Base-by-base conservation (phyloP, 2,329 filamentous ascomycete species). In the Cordyceps cateniannulata region DNA sequence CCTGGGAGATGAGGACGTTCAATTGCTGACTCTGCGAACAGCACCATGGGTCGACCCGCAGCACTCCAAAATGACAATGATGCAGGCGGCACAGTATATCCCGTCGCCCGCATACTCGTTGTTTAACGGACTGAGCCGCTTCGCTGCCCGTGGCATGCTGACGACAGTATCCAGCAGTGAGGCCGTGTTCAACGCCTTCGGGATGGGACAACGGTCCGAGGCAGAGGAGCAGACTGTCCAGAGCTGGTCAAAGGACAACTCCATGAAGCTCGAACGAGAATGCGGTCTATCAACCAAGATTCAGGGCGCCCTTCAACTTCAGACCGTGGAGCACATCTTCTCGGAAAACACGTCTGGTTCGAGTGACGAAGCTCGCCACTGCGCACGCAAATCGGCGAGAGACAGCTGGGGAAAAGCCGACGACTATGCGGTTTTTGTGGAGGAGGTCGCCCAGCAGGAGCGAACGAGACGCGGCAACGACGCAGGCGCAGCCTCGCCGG, bases 31-130 rank as follows among this genome's bases (percentile, higher is more conserved):
- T 9, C 22, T 27, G 5, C 20, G 27, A 35, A 51, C 42, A 64
- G 63, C 63, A 16, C 63, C 63, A 27, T 64, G 63, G 62, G 63
- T 63, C 20, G 59, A 64, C 51, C 59, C 60, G 20, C 35, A 59
- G 16, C 62, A 64, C 40, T 64, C 63, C 3, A 57, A 51, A 52
- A 42, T 57, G 47, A 40, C 52, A 24, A 38, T 61, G 20, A 61
- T 61, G 60, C 52, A 58, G 40, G 53, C n/a, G 6, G 60, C 52
- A 16, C 60, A 61, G 10, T 61, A 49, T 18, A 47, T 61, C 3
- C 60, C 60, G 6, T 24, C 32, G 3, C 53, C 53, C 14, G 53
- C 53, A 27, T 61, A 57, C 44, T 52, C 47, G 16, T 9, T 57
- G 2, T 61, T 57, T 22, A 58, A 61, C 14, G 52, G 52, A 6